phyloP scores from a whole-genome alignment of 2,329 filamentous ascomycete species.

The Penicillium sp. region DNA sequence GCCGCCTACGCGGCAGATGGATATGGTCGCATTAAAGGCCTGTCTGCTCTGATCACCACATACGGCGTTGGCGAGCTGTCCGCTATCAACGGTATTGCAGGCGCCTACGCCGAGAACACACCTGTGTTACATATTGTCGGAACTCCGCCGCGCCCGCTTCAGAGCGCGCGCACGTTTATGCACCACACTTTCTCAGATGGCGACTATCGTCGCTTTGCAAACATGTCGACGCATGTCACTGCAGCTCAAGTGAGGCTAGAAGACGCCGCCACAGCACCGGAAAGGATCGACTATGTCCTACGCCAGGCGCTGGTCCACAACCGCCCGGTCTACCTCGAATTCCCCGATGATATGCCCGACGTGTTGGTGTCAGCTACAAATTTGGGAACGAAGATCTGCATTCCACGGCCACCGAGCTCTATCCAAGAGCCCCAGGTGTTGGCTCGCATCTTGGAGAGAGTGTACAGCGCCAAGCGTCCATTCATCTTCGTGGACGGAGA shows the following conservation, averaged over 20 bases:
- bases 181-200: slow-evolving; percentile 70
- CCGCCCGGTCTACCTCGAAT: slow-evolving; percentile 55
- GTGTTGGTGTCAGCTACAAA: slow-evolving; percentile 21
- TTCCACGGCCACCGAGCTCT: slow-evolving; percentile 15
- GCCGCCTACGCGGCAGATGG: slow-evolving; percentile 51
- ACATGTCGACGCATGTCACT: slow-evolving; percentile 52
- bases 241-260: slow-evolving; percentile 50
- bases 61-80: slow-evolving; percentile 65
- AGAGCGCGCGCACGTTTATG: slow-evolving; percentile 45
- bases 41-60: slow-evolving; percentile 30
- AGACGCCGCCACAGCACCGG: slow-evolving; percentile 47
- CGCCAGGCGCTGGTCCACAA: slow-evolving; percentile 52
- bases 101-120: slow-evolving; percentile 70
- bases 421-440: slow-evolving; percentile 24
- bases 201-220: slow-evolving; percentile 51
- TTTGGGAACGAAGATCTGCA: slow-evolving; percentile 16
- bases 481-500: slow-evolving; percentile 55
- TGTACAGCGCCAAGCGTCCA: slow-evolving; percentile 49
- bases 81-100: slow-evolving; percentile 69
- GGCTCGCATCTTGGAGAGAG: slow-evolving; percentile 39
- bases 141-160: slow-evolving; percentile 46
- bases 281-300: slow-evolving; percentile 53
- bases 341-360: slow-evolving; percentile 55
- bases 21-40: slow-evolving; percentile 32
- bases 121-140: slow-evolving; percentile 64